A percentile compares a stretch with the other conserved stretches of the same genome.
Evolutionary conservation across 2,329 filamentous ascomycete genomes (phyloP).

Genomic region (Aspergillus arachidicola): DNA sequence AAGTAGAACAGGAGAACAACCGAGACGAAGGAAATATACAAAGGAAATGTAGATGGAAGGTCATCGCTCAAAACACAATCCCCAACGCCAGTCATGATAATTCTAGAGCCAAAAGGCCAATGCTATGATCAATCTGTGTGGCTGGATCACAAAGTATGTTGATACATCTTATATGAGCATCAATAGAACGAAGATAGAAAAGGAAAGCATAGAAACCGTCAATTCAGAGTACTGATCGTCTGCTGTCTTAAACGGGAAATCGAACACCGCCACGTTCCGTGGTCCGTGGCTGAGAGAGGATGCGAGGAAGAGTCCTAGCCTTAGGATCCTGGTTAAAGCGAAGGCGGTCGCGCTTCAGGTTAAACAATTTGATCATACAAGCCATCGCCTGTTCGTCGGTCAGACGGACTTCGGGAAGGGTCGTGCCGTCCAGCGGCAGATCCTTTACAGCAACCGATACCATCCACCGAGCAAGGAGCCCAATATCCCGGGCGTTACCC

Average conservation of each 20-base stretch:
- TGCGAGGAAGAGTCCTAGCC: constrained; percentile 19
- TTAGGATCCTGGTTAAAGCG: constrained; percentile 24
- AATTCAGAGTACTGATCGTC: not conserved
- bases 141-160: not conserved
- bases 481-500: constrained; percentile 23
- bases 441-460: constrained; percentile 17
- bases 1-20: not conserved
- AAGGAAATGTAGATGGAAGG: not conserved
- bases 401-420: constrained; percentile 11
- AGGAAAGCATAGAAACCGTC: not conserved
- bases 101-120: not conserved
- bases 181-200: not conserved
- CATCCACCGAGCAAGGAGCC: constrained; percentile 23
- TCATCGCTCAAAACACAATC: not conserved
- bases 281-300: constrained; percentile 20
- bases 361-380: constrained; percentile 22
- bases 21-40: not conserved
- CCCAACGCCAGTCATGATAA: not conserved
- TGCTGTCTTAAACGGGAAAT: constrained; percentile 19
- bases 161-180: constrained; percentile 5
- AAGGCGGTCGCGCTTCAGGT: constrained; percentile 23
- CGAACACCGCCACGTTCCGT: constrained; percentile 19
- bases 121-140: not conserved
- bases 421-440: constrained; percentile 17
- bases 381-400: constrained; percentile 23